These are phyloP conservation scores for Nakazawaea holstii DNA, from an alignment of 805 yeast genomes.

Conservation along the genomic window DNA sequence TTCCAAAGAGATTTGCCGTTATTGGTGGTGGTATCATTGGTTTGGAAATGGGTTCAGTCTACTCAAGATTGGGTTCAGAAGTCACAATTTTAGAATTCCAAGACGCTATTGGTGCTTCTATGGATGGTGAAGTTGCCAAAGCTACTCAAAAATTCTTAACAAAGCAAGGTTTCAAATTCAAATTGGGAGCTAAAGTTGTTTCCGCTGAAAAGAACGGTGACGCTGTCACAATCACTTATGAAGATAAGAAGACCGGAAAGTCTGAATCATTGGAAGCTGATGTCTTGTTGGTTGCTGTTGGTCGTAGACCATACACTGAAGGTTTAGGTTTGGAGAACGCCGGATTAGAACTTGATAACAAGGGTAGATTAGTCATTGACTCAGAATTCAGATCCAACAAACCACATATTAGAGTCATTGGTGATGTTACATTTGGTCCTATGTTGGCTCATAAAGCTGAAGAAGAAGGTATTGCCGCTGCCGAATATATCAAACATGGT, in stretches of 20 bases:
- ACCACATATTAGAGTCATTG: constrained; percentile 94
- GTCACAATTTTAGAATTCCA: constrained; percentile 93
- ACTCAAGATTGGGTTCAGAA: constrained; percentile 91
- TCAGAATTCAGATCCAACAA: constrained; percentile 87
- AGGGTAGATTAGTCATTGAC: constrained; percentile 92
- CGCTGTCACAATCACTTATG: constrained; percentile 78
- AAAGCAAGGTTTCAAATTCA: constrained; percentile 94
- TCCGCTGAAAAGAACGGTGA: constrained; percentile 89
- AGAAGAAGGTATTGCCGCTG: constrained; percentile 99
- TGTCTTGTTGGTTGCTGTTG: constrained; percentile 93
- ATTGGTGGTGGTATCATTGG: constrained; percentile 99
- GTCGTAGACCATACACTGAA: constrained; percentile 95
- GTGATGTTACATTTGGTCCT: constrained; percentile 97
- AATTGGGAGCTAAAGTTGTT: constrained; percentile 85
- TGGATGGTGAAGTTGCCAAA: constrained; percentile 95
- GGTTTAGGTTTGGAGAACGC: constrained; percentile 85
- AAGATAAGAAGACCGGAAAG: constrained; percentile 83
- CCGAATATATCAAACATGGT: constrained; percentile 86
- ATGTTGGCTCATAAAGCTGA: constrained; percentile 99
- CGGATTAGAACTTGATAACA: constrained; percentile 87
- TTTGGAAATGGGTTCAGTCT: constrained; percentile 98
- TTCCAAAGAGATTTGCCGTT: constrained; percentile 87
- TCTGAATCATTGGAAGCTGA: constrained; percentile 80
- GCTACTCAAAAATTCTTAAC: constrained; percentile 81
- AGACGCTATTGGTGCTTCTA: constrained; percentile 91